A percentile compares a stretch with the other conserved stretches of the same genome.
phyloP scores from a whole-genome alignment of 2,329 filamentous ascomycete species.

The Furcasterigmium furcatum region DNA sequence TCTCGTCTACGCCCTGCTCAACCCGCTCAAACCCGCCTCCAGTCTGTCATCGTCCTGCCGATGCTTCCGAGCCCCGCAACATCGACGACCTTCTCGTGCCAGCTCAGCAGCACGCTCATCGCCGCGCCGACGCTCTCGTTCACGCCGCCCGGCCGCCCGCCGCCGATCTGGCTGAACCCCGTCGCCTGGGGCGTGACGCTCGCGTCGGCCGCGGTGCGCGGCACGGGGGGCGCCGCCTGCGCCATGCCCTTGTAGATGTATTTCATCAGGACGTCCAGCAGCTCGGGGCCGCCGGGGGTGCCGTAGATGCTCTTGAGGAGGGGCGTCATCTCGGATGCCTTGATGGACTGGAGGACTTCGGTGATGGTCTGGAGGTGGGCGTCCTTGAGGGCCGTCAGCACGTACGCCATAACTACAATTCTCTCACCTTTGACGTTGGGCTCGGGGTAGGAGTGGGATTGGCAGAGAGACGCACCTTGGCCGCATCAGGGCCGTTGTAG shows the following conservation, averaged over 20 bases:
- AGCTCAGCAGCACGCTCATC: slow-evolving; percentile 96
- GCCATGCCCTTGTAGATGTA: slow-evolving; percentile 96
- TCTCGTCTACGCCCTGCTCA: slow-evolving; percentile 10
- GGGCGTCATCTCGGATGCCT: slow-evolving; percentile 91
- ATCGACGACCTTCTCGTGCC: slow-evolving; percentile 98
- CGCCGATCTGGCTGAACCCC: slow-evolving; percentile 73
- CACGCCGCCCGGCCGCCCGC: slow-evolving; percentile 44
- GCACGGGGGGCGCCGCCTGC: slow-evolving; percentile 22
- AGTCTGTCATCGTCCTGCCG: slow-evolving; percentile 93
- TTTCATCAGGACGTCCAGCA: slow-evolving; percentile 93
- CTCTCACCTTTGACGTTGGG: too few species aligned
- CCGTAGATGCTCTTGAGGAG: slow-evolving; percentile 79
- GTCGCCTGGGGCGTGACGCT: slow-evolving; percentile 70
- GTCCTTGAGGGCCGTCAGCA: slow-evolving; percentile 54
- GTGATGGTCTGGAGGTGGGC: slow-evolving; percentile 83
- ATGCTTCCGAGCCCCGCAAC: slow-evolving; percentile 89
- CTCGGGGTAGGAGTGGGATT: too few species aligned
- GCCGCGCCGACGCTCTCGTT: slow-evolving; percentile 74
- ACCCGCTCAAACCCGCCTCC: slow-evolving; percentile 72
- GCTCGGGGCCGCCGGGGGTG: slow-evolving; percentile 76
- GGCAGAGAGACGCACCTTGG: slow-evolving; percentile 52
- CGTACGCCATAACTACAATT: neutral
- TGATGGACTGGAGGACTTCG: slow-evolving; percentile 94
- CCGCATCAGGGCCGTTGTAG: slow-evolving; percentile 57
- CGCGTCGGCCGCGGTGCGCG: slow-evolving; percentile 27